These are phyloP conservation scores for Lachnellula cervina DNA, from an alignment of 2,329 filamentous ascomycete genomes.

Conservation along the genomic window DNA sequence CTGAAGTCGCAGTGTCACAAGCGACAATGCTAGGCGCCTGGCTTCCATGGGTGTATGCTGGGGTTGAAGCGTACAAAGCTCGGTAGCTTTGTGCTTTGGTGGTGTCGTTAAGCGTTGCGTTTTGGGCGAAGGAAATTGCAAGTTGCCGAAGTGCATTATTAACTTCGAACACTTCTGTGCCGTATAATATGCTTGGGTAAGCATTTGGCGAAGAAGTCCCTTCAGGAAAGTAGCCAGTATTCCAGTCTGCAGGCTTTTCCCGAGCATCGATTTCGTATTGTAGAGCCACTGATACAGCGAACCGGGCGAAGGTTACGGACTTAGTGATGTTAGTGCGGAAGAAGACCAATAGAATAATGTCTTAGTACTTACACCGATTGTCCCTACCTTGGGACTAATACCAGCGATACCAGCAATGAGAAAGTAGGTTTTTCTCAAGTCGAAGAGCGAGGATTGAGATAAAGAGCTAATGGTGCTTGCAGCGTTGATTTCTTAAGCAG, in stretches of 20 bases:
- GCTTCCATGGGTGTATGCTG: slow-evolving; percentile 35
- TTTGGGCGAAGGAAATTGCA: slow-evolving; percentile 41
- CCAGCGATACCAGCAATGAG: slow-evolving; percentile 67
- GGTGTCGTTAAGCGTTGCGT: slow-evolving; percentile 48
- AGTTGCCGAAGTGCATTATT: slow-evolving; percentile 50
- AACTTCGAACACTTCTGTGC: slow-evolving; percentile 64
- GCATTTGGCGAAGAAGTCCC: slow-evolving; percentile 48
- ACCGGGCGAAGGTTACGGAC: slow-evolving; percentile 60
- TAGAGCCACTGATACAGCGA: slow-evolving; percentile 65
- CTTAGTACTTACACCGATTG: slow-evolving; percentile 42
- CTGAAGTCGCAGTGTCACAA: slow-evolving; percentile 63
- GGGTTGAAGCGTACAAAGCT: slow-evolving; percentile 38
- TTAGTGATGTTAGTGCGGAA: too few relatives aligned
- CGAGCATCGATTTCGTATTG: slow-evolving; percentile 70
- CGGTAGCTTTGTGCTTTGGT: slow-evolving; percentile 47
- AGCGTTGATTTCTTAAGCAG: slow-evolving; percentile 57
- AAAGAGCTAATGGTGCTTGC: slow-evolving; percentile 60
- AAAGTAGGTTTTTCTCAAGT: slow-evolving; percentile 64
- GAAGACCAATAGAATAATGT: too few relatives aligned
- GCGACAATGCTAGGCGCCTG: slow-evolving; percentile 49
- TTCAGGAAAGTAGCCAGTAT: slow-evolving; percentile 63
- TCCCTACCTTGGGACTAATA: slow-evolving; percentile 62
- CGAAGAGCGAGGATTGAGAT: slow-evolving; percentile 54
- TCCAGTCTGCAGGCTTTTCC: slow-evolving; percentile 58
- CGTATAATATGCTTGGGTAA: slow-evolving; percentile 55